phyloP scores from a whole-genome alignment of 352 stramenopile genomes.

The Phytophthora brassicae region DNA sequence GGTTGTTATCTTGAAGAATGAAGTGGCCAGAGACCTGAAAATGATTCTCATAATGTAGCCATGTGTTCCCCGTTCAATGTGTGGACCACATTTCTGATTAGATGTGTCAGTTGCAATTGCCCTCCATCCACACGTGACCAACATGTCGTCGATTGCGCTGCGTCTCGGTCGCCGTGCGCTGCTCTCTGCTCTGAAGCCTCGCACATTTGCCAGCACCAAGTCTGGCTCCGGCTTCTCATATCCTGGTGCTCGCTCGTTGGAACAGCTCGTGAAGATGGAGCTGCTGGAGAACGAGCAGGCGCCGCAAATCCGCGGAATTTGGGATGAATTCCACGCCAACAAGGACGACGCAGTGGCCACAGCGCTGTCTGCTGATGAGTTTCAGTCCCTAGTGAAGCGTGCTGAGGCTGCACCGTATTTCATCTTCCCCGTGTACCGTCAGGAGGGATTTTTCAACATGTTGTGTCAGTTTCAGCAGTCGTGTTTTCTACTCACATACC shows the following conservation, averaged over 20 bases:
- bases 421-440: constrained; percentile 82
- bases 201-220: constrained; percentile 18
- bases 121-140: constrained; percentile 12
- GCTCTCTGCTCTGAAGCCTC: constrained; percentile 2
- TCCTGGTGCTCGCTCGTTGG: constrained; percentile 69
- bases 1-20: constrained; percentile 1
- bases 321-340: constrained; percentile 74
- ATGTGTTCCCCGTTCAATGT: constrained; percentile 9
- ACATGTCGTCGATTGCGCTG: constrained; percentile 16
- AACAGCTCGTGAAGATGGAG: constrained; percentile 86
- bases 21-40: too few relatives aligned
- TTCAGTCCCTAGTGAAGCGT: constrained; percentile 49
- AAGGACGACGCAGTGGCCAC: constrained; percentile 76
- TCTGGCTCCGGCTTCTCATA: constrained; percentile 72
- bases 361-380: constrained; percentile 41
- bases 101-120: too few relatives aligned
- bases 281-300: constrained; percentile 69
- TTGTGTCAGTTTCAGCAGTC: constrained; percentile 89
- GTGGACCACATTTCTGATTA: constrained; percentile 13
- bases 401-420: constrained; percentile 68
- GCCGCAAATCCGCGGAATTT: constrained; percentile 67
- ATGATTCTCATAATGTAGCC: too few relatives aligned
- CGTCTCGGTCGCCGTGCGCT: constrained; percentile 15
- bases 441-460: constrained; percentile 89
- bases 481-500: constrained; percentile 85